Evolutionary conservation across 2,329 filamentous ascomycete species (phyloP), one percentile per base, ranked within the genome.

Genomic region (Claviceps spartinae): DNA sequence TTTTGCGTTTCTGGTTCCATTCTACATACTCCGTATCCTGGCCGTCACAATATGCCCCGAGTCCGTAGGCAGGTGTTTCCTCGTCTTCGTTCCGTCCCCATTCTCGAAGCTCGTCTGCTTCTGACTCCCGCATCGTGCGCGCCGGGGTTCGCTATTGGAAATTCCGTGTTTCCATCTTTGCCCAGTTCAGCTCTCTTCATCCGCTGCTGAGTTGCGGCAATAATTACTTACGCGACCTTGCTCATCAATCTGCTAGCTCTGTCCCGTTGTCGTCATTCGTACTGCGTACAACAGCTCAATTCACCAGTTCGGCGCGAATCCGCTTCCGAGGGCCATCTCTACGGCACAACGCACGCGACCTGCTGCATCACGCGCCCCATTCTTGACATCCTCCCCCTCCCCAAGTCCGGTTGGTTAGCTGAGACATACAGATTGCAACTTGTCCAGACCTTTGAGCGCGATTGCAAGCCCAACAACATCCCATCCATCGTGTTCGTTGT

Each of bases 191-290:
- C n/a, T 22, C 48, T 50, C 26, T 18, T 26, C 24, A 16, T 18
- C 20, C n/a, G 18, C 7, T 11, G 26, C 9, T 30, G 8, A 30
- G 26, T 30, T 30, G 26, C 26, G 26, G 26, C 26, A 30, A 30
- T 11, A 11, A 30, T 30, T 30, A 30, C 26, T 8, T 11, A 30
- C 3, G 26, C 26, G 8, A 30, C 8, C 8, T 30, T 30, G 26
- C 26, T 30, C 26, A n/a, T n/a, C 16, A 13, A 13, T 24, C 24
- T 43, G 40, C n/a, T 49, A 26, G 4, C 38, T 22, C 13, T 41
- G 42, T 47, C 36, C 47, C 16, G 13, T 37, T 41, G 51, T 47
- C 51, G 43, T 53, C 51, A 50, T 50, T 48, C 36, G 37, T 30
- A 30, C 8, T 30, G 3, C 26, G 26, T 30, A 30, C 22, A 22